A percentile compares a stretch with the other conserved stretches of the same genome.
Conservation (phyloP, 768 basidiomycete genomes). For the Suillus occidentalis region DNA sequence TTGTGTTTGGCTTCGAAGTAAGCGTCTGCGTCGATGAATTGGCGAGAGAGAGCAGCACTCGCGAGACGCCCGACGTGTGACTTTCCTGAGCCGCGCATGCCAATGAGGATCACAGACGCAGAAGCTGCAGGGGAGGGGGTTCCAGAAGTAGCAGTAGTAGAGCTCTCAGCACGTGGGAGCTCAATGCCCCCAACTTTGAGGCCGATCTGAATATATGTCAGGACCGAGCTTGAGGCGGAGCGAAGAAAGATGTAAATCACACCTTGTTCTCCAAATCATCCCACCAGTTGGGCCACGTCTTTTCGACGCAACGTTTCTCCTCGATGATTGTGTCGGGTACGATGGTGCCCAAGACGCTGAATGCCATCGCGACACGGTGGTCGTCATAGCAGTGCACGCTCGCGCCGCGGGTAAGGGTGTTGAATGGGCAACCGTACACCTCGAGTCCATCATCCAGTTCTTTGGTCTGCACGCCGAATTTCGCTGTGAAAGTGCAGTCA, state of each 20-base stretch:
- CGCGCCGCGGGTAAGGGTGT: conserved; percentile 62
- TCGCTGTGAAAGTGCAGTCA: conserved; percentile 50
- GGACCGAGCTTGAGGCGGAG: background rate
- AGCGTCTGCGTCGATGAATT: conserved; percentile 81
- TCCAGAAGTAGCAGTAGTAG: conserved; percentile 46
- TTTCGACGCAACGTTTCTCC: conserved; percentile 97
- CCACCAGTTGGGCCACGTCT: conserved; percentile 99
- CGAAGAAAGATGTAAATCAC: conserved; percentile 11
- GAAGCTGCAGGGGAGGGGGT: conserved; percentile 31
- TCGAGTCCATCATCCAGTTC: conserved; percentile 94
- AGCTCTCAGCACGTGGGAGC: conserved; percentile 39
- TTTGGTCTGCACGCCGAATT: conserved; percentile 90
- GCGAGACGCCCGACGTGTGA: conserved; percentile 83
- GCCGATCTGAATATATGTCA: conserved; percentile 63
- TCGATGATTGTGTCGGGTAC: conserved; percentile 79
- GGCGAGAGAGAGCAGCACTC: conserved; percentile 68
- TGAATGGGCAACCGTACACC: conserved; percentile 73
- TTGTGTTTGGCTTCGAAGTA: conserved; percentile 68
- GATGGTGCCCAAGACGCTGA: conserved; percentile 82
- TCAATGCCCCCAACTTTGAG: conserved; percentile 86
- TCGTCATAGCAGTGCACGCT: conserved; percentile 97
- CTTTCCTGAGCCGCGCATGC: conserved; percentile 98
- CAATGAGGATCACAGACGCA: conserved; percentile 75
- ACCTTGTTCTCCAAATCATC: conserved; percentile 97
- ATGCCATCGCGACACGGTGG: conserved; percentile 98